phyloP scores from a whole-genome alignment of 1,139 yeast species.

The Saccharomycopsis hybrid region DNA sequence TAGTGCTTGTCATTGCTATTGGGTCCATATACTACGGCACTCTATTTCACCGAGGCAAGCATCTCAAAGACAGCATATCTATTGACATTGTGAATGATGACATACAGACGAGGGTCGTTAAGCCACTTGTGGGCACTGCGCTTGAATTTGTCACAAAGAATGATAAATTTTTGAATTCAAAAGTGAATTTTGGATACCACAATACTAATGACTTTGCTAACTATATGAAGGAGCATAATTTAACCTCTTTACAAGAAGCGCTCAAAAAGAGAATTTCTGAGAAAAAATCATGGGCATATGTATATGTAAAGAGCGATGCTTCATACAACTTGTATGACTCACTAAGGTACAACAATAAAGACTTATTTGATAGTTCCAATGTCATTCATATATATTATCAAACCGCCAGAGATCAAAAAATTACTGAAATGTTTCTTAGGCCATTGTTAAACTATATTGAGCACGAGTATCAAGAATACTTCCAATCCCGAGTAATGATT shows the following conservation, averaged over 20 bases:
- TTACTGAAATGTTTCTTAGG: constrained; percentile 1
- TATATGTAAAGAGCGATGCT: constrained; percentile 10
- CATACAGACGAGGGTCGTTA: constrained; percentile 5
- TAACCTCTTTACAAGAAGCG: not conserved
- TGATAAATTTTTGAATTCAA: constrained; percentile 11
- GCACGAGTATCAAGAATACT: constrained; percentile 15
- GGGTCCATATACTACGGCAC: constrained; percentile 20
- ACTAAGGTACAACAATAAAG: constrained; percentile 1
- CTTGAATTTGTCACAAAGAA: constrained; percentile 15
- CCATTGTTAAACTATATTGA: constrained; percentile 12
- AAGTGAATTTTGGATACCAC: constrained; percentile 10
- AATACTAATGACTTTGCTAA: constrained; percentile 3
- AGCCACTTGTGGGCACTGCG: constrained; percentile 13
- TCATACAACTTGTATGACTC: constrained; percentile 7
- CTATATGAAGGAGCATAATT: constrained; percentile 2
- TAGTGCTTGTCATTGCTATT: constrained; percentile 15
- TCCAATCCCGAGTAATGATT: constrained; percentile 9
- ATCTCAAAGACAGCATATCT: constrained; percentile 8
- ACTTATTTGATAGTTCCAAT: constrained; percentile 6
- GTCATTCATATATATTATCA: constrained; percentile 15
- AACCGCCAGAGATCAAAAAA: constrained; percentile 11
- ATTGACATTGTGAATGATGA: constrained; percentile 18
- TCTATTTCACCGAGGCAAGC: constrained; percentile 8
- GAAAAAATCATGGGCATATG: constrained; percentile 16
- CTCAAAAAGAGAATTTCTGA: constrained; percentile 1